Evolutionary conservation across 306 rosid species (phyloP).

Genomic region (Cicer bijugum): DNA sequence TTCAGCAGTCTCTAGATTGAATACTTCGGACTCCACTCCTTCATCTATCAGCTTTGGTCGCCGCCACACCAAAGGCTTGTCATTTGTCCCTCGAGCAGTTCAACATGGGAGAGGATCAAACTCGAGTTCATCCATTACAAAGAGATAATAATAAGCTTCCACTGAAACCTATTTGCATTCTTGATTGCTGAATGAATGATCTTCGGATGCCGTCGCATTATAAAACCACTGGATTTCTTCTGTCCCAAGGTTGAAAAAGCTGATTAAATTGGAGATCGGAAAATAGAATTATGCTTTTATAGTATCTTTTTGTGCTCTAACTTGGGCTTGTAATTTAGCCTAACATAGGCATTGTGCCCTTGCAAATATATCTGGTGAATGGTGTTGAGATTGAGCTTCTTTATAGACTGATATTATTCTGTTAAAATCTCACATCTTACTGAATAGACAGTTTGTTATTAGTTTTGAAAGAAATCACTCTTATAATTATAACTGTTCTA

Average conservation of each 20-base stretch:
- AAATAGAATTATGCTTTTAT: slow-evolving; percentile 27
- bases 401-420: neutral
- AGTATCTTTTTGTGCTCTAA: slow-evolving; percentile 15
- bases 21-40: slow-evolving; percentile 78
- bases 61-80: slow-evolving; percentile 62
- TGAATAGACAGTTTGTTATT: slow-evolving; percentile 18
- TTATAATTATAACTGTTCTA: neutral
- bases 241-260: slow-evolving; percentile 34
- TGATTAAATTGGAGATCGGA: slow-evolving; percentile 29
- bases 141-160: slow-evolving; percentile 41
- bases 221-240: slow-evolving; percentile 31
- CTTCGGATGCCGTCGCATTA: slow-evolving; percentile 28
- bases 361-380: neutral
- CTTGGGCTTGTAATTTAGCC: slow-evolving; percentile 19
- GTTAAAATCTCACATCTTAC: neutral
- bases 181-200: slow-evolving; percentile 6
- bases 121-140: slow-evolving; percentile 41
- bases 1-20: slow-evolving; percentile 75
- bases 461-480: slow-evolving; percentile 9
- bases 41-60: slow-evolving; percentile 91
- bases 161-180: slow-evolving; percentile 17
- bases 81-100: slow-evolving; percentile 74
- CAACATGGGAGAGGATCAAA: slow-evolving; percentile 60
- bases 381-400: slow-evolving; percentile 33
- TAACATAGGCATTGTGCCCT: neutral